Base-by-base conservation (phyloP, 192 early-diverging fungal species). In the Rhizoclosmatium sp. region DNA sequence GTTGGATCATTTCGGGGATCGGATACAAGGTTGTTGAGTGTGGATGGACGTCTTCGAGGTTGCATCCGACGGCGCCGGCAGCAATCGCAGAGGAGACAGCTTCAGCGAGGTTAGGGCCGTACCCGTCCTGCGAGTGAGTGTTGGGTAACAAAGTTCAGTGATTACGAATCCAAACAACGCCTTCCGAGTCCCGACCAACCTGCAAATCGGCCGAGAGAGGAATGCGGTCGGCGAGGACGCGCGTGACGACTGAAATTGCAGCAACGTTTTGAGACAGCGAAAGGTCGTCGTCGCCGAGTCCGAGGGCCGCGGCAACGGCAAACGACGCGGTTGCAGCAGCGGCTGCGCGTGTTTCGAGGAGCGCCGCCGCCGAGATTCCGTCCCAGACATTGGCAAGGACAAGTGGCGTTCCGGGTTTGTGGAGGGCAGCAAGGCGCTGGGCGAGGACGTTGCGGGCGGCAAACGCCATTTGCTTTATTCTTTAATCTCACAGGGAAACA, bases 261-360 rank as follows among this genome's bases (percentile, higher is more conserved):
- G 84, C 82, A 0, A 85, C 59, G 66, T 85, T 85, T 56, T 80
- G 78, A 0, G 86, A 84, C 1, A 59, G 62, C 39, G 72, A 71
- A 47, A 85, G 62, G 47, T 83, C 84, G 41, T 85, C 81, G 77
- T 85, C 84, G 2, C 71, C 49, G 3, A 85, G 69, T 16, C 84
- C 84, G 19, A 74, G 64, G n/a, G 76, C 47, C 3, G 84, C 82
- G 0, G 84, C 84, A 51, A 85, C 81, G 2, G 84, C 84, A 48
- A 45, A 85, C 16, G 76, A 79, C 47, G 84, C 82, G 0, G 84
- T 85, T 16, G 84, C 84, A 16, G 84, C 84, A 12, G 81, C 75
- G 81, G 73, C 70, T 82, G 77, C 44, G 82, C 23, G 39, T 2
- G 59, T 54, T 42, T 54, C 47, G 1, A 73, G 75, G 0, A 76